Evolutionary conservation across 805 yeast species (phyloP).

Genomic region (Sugiyamaella mastotermitis): DNA sequence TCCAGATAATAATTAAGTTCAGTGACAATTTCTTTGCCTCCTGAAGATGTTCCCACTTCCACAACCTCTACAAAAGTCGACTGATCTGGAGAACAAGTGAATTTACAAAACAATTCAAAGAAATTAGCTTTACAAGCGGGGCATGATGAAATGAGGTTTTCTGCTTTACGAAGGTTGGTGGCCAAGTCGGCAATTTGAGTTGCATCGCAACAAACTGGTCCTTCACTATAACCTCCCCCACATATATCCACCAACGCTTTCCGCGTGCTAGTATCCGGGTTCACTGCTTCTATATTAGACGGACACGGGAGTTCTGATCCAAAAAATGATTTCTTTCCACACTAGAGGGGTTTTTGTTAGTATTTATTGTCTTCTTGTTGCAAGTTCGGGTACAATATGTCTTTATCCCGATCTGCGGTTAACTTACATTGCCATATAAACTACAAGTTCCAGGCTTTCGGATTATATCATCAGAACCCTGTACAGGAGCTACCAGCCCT

Average conservation of each 20-base stretch:
- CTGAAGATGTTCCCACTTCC: conserved; percentile 39
- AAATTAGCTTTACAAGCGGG: conserved; percentile 92
- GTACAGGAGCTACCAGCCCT: too few species aligned
- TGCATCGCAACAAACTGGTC: conserved; percentile 62
- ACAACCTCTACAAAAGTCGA: conserved; percentile 67
- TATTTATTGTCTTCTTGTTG: too few species aligned
- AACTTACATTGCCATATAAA: conserved; percentile 26
- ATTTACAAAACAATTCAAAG: conserved; percentile 70
- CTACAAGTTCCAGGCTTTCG: conserved; percentile 24
- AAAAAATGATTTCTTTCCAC: conserved; percentile 77
- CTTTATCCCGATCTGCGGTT: not conserved
- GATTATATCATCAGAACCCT: conserved; percentile 1
- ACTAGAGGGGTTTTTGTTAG: conserved; percentile 28
- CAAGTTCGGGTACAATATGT: not conserved
- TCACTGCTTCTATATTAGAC: conserved; percentile 42
- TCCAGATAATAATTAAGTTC: conserved; percentile 63
- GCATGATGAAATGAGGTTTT: conserved; percentile 76
- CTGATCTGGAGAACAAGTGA: conserved; percentile 87
- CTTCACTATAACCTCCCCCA: conserved; percentile 58
- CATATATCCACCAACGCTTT: conserved; percentile 53
- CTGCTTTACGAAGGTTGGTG: conserved; percentile 64
- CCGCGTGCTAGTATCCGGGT: conserved; percentile 40
- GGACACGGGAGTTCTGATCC: conserved; percentile 81
- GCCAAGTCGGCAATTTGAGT: conserved; percentile 51
- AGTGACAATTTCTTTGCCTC: conserved; percentile 55